Evolutionary conservation across 2,329 filamentous ascomycete genomes (phyloP).

Genomic region (Cladorrhinum sp.): DNA sequence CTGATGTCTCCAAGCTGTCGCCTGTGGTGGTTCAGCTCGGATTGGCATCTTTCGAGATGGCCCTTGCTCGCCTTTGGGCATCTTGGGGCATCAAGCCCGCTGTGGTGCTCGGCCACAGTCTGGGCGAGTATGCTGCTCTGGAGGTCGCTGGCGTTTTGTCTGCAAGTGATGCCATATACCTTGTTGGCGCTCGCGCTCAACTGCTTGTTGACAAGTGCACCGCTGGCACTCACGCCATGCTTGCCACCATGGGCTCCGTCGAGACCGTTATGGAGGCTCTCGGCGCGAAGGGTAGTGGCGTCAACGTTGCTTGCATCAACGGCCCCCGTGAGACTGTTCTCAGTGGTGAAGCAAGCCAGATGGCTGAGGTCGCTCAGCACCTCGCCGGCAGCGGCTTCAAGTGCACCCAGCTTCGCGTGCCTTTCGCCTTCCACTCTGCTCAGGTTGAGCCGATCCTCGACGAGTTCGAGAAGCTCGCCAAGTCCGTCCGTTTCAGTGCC

Average conservation of each 20-base stretch:
- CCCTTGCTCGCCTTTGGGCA: constrained; percentile 53
- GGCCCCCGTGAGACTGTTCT: constrained; percentile 72
- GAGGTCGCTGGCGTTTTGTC: constrained; percentile 69
- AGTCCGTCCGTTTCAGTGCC: constrained; percentile 36
- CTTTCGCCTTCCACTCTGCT: constrained; percentile 53
- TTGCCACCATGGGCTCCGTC: constrained; percentile 46
- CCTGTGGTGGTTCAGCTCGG: constrained; percentile 54
- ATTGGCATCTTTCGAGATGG: constrained; percentile 55
- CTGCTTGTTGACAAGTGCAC: constrained; percentile 64
- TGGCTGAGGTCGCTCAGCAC: constrained; percentile 42
- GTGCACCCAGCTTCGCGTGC: constrained; percentile 46
- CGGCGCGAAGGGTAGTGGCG: constrained; percentile 36
- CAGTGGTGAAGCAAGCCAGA: constrained; percentile 42
- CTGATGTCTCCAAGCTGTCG: constrained; percentile 44
- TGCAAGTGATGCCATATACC: constrained; percentile 66
- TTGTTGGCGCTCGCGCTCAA: constrained; percentile 66
- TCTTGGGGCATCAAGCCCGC: constrained; percentile 55
- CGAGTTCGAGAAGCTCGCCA: constrained; percentile 51
- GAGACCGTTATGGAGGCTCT: constrained; percentile 54
- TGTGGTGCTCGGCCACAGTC: constrained; percentile 58
- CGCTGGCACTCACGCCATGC: constrained; percentile 61
- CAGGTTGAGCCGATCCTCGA: constrained; percentile 55
- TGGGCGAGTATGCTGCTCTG: constrained; percentile 73
- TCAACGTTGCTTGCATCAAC: constrained; percentile 70
- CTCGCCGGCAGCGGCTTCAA: constrained; percentile 37